Conservation (phyloP, 2,329 filamentous ascomycete species). For the Neonectria sp. region DNA sequence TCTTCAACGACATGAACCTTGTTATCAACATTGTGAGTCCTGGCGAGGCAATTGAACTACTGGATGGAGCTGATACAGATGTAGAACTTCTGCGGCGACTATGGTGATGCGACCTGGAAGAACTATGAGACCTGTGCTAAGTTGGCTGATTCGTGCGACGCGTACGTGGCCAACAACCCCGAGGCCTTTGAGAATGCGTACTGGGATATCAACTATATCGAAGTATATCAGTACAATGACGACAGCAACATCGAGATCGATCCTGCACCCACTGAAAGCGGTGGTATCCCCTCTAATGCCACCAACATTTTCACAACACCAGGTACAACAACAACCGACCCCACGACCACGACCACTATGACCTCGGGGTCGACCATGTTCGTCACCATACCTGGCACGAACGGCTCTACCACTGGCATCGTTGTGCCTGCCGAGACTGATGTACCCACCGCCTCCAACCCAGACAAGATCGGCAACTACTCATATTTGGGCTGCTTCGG, state of each 20-base stretch:
- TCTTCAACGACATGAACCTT: slow-evolving; percentile 79
- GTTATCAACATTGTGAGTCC: slow-evolving; percentile 75
- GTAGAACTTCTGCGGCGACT: slow-evolving; percentile 82
- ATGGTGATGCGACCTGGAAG: slow-evolving; percentile 69
- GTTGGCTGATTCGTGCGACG: slow-evolving; percentile 61
- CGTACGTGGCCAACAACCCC: slow-evolving; percentile 64
- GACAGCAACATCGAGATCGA: too few relatives aligned
- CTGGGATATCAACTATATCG: slow-evolving; percentile 71
- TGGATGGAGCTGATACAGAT: slow-evolving; percentile 8
- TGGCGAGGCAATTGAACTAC: accelerated
- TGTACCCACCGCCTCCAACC: slow-evolving; percentile 46
- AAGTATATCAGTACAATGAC: slow-evolving; percentile 55
- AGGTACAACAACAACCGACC: slow-evolving; percentile 27
- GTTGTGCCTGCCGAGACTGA: slow-evolving; percentile 28
- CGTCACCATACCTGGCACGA: slow-evolving; percentile 43
- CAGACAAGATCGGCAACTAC: slow-evolving; percentile 51
- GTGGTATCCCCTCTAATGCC: neutral
- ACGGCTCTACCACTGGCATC: slow-evolving; percentile 31
- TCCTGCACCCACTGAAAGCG: neutral
- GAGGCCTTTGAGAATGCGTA: slow-evolving; percentile 58
- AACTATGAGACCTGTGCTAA: slow-evolving; percentile 55
- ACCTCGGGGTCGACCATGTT: slow-evolving; percentile 45
- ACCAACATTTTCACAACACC: neutral
- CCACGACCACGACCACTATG: slow-evolving; percentile 48
- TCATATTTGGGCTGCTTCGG: slow-evolving; percentile 60